These are phyloP conservation scores for Carex cristatella DNA, from an alignment of 176 grass and related monocot species.

Conservation along the genomic window DNA sequence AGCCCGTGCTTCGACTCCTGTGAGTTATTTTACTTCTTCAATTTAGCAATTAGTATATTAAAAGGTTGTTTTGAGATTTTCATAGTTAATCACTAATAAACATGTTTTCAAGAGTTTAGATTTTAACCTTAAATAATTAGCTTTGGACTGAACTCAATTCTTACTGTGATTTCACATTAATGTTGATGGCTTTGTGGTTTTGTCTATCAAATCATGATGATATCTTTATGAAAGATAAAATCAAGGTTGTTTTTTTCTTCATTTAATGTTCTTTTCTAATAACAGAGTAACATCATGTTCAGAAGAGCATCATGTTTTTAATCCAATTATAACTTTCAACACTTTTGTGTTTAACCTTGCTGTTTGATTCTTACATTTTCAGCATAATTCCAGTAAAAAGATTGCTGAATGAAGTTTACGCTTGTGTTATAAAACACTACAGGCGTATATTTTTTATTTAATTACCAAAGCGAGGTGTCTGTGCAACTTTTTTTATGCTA, in stretches of 20 bases:
- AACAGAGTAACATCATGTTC: neutral
- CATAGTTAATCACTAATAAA: neutral
- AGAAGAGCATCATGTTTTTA: neutral
- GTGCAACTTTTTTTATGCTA: neutral
- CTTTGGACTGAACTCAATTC: neutral
- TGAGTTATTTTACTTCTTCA: conserved; percentile 14
- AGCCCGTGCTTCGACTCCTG: conserved; percentile 24
- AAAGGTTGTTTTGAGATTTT: neutral
- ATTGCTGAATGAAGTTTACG: neutral
- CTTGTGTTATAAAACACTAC: neutral
- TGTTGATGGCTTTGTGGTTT: neutral
- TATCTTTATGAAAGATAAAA: neutral
- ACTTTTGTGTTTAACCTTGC: neutral
- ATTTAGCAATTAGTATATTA: neutral
- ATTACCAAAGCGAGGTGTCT: neutral
- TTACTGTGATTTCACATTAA: neutral
- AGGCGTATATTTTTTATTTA: neutral
- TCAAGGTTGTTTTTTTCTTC: neutral
- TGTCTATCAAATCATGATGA: neutral
- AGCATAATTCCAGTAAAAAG: neutral
- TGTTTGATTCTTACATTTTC: neutral
- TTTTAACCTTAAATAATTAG: neutral
- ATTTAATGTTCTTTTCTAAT: neutral
- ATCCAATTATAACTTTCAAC: neutral
- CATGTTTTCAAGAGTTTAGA: neutral